Evolutionary conservation across 2,329 filamentous ascomycete genomes (phyloP).

Genomic region (Pseudogymnoascus sp.): DNA sequence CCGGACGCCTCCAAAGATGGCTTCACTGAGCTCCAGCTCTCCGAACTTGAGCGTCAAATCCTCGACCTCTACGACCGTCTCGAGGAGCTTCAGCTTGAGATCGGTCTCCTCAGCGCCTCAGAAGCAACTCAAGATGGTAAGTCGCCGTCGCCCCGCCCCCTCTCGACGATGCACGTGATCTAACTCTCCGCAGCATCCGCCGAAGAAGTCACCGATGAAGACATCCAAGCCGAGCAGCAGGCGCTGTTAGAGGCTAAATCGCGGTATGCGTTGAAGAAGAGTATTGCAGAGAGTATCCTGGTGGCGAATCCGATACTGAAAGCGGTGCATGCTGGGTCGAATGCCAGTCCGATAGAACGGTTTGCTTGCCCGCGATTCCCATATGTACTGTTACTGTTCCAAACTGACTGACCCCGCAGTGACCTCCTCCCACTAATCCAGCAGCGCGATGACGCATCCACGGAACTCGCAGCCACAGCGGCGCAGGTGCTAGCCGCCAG

Average conservation of each 20-base stretch:
- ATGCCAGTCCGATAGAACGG: conserved; percentile 62
- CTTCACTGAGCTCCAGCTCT: conserved; percentile 44
- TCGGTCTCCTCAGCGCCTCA: conserved; percentile 52
- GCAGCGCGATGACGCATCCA: conserved; percentile 60
- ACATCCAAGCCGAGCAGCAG: conserved; percentile 52
- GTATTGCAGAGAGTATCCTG: conserved; percentile 61
- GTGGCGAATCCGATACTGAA: conserved; percentile 69
- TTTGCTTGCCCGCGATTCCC: conserved; percentile 31
- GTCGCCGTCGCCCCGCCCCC: conserved; percentile 1
- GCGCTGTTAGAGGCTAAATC: conserved; percentile 62
- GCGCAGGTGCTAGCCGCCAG: conserved; percentile 44
- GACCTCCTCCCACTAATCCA: conserved; percentile 56
- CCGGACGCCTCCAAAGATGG: not conserved
- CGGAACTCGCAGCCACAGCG: conserved; percentile 54
- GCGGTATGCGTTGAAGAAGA: conserved; percentile 61
- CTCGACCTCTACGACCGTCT: conserved; percentile 65
- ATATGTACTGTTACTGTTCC: conserved; percentile 7
- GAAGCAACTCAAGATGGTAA: conserved; percentile 25
- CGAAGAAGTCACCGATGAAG: conserved; percentile 39
- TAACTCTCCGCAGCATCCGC: conserved; percentile 1
- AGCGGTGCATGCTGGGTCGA: conserved; percentile 63
- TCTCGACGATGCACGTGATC: conserved; percentile 4
- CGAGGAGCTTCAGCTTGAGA: conserved; percentile 64
- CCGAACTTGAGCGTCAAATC: conserved; percentile 57
- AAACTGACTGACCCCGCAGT: conserved; percentile 18